Percentiles rank a stretch among this genome's conserved stretches.
These are phyloP conservation scores for Taiozyma onychis DNA, from an alignment of 1,139 yeast genomes.

Conservation along the genomic window DNA sequence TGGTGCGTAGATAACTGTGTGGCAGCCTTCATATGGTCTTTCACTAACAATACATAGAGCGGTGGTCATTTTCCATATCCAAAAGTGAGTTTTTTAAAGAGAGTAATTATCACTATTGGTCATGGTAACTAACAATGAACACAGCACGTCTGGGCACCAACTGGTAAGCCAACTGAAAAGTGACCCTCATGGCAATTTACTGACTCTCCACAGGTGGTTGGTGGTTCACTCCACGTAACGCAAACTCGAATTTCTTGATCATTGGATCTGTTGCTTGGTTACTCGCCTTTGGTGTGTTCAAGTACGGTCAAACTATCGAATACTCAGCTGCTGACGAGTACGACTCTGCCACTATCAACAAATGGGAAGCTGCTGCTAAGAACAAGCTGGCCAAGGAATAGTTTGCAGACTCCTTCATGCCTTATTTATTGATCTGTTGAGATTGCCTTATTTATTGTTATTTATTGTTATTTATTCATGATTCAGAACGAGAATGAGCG, in stretches of 20 bases:
- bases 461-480: slow-evolving; percentile 8
- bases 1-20: background rate
- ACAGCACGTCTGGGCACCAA: slow-evolving; percentile 23
- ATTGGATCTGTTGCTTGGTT: slow-evolving; percentile 12
- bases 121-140: background rate
- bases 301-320: slow-evolving; percentile 12
- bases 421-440: background rate
- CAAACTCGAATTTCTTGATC: slow-evolving; percentile 14
- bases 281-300: slow-evolving; percentile 13
- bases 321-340: slow-evolving; percentile 15
- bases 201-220: slow-evolving; percentile 20
- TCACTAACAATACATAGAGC: slow-evolving; percentile 6
- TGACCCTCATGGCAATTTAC: background rate
- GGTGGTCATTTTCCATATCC: slow-evolving; percentile 21
- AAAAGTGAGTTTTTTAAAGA: slow-evolving; percentile 12
- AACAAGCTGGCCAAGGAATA: slow-evolving; percentile 4
- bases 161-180: slow-evolving; percentile 13
- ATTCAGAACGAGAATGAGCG: background rate
- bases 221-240: slow-evolving; percentile 23
- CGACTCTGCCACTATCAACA: slow-evolving; percentile 14
- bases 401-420: background rate
- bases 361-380: slow-evolving; percentile 21
- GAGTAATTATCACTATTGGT: background rate
- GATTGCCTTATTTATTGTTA: slow-evolving; percentile 4
- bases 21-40: background rate